phyloP scores from a whole-genome alignment of 352 stramenopile species.

The Blastocystis sp. region DNA sequence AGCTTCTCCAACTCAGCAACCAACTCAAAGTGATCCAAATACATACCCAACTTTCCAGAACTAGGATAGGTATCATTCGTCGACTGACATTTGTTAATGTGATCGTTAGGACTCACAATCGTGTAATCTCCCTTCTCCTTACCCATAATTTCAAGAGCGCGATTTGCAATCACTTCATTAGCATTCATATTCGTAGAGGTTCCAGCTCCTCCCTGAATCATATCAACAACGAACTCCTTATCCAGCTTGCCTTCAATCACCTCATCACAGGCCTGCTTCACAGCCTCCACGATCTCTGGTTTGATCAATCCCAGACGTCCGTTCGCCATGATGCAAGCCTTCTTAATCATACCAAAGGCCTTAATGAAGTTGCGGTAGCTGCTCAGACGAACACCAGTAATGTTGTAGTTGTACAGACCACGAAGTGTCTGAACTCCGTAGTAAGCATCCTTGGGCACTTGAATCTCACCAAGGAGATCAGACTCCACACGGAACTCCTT shows the following conservation, averaged over 20 bases:
- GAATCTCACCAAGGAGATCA: slow-evolving; percentile 49
- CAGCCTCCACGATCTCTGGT: slow-evolving; percentile 25
- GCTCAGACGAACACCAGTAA: slow-evolving; percentile 23
- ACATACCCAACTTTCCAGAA: slow-evolving; percentile 68
- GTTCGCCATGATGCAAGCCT: slow-evolving; percentile 55
- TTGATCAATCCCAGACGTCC: slow-evolving; percentile 40
- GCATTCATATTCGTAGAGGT: too few relatives aligned
- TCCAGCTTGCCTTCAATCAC: slow-evolving; percentile 47
- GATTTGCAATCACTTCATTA: too few relatives aligned
- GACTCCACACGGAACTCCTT: slow-evolving; percentile 42
- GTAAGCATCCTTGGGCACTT: slow-evolving; percentile 45
- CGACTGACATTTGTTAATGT: slow-evolving; percentile 73
- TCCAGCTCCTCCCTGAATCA: too few relatives aligned
- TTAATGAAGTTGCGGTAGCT: slow-evolving; percentile 58
- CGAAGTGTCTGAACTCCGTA: slow-evolving; percentile 45
- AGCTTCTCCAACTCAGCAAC: slow-evolving; percentile 7
- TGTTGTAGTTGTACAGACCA: slow-evolving; percentile 54
- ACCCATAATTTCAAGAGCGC: too few relatives aligned
- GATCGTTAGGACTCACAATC: slow-evolving; percentile 69
- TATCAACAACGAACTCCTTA: slow-evolving; percentile 32
- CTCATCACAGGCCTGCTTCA: slow-evolving; percentile 5
- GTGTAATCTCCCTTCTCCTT: neutral
- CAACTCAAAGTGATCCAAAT: neutral
- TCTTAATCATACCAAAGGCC: slow-evolving; percentile 47
- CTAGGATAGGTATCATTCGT: slow-evolving; percentile 72